Evolutionary conservation across 164 flowering plant genomes (phyloP).

Genomic region (Euptelea pleiosperma): DNA sequence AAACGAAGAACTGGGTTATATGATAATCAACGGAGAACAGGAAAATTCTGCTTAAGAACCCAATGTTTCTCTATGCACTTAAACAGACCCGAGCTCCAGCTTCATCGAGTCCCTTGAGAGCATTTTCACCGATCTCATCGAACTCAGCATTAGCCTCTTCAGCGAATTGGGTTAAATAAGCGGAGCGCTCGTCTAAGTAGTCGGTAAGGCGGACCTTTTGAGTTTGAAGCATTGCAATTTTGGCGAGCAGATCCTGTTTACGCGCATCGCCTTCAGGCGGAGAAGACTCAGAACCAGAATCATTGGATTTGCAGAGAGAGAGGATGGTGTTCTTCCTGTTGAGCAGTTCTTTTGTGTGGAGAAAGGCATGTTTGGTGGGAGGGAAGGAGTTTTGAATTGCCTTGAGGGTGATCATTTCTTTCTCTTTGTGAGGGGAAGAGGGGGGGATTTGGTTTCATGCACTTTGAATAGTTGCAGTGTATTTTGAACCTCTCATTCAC

Average conservation of each 20-base stretch:
- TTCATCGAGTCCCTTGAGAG: conserved; percentile 72
- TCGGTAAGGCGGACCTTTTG: conserved; percentile 80
- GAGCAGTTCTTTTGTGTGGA: conserved; percentile 22
- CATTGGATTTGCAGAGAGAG: conserved; percentile 47
- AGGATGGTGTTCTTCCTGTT: conserved; percentile 25
- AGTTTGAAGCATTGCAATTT: conserved; percentile 72
- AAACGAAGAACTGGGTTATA: conserved; percentile 21
- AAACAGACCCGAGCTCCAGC: conserved; percentile 60
- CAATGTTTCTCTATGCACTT: conserved; percentile 8
- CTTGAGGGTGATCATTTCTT: conserved; percentile 51
- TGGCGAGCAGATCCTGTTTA: conserved; percentile 73
- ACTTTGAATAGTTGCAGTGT: not conserved
- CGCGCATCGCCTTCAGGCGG: conserved; percentile 59
- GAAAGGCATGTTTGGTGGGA: conserved; percentile 26
- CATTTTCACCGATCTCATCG: conserved; percentile 70
- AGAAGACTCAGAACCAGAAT: conserved; percentile 30
- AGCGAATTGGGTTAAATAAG: conserved; percentile 64
- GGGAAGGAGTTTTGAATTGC: conserved; percentile 46
- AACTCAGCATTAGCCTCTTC: conserved; percentile 84
- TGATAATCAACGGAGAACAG: conserved; percentile 9
- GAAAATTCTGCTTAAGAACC: not conserved
- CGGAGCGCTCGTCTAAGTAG: conserved; percentile 71
- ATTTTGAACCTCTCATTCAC: conserved; percentile 21
- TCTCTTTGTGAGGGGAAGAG: conserved; percentile 8
- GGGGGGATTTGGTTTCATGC: not conserved